Percentiles rank a stretch among this genome's conserved stretches.
phyloP scores from a whole-genome alignment of 352 stramenopile genomes.

The Pythium periplocum region DNA sequence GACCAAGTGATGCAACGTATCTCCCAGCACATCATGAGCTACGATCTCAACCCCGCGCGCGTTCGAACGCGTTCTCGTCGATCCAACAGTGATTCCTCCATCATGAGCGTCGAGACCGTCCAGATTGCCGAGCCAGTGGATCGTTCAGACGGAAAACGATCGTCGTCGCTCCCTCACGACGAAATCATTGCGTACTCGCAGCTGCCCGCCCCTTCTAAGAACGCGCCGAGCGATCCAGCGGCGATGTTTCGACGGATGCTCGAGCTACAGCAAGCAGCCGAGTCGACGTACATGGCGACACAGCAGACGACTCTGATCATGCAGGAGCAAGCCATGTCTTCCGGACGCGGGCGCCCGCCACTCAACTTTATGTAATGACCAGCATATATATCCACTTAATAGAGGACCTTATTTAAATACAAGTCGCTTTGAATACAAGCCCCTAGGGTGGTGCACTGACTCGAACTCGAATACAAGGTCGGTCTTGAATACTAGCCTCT shows the following conservation, averaged over 20 bases:
- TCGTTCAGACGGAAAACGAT: not conserved
- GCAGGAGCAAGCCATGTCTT: not conserved
- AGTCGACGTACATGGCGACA: constrained; percentile 30
- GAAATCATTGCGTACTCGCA: constrained; percentile 1
- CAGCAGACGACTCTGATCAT: constrained; percentile 31
- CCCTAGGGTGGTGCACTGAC: too few species aligned
- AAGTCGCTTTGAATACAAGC: too few species aligned
- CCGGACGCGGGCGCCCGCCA: too few species aligned
- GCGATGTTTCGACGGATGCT: constrained; percentile 23
- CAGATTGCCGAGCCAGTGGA: not conserved
- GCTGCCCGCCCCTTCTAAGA: not conserved
- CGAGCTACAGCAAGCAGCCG: constrained; percentile 28
- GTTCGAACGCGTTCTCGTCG: not conserved
- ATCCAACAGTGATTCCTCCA: constrained; percentile 1
- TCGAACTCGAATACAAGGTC: too few species aligned
- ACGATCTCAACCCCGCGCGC: not conserved
- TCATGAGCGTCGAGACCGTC: not conserved
- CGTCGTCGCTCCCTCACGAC: too few species aligned
- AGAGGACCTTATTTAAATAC: too few species aligned
- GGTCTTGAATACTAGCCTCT: too few species aligned
- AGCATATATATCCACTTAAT: too few species aligned
- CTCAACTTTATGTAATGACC: too few species aligned
- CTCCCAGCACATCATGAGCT: not conserved
- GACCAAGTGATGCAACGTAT: constrained; percentile 7
- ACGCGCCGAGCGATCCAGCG: not conserved